These are phyloP conservation scores for Microascus cirrosus DNA, from an alignment of 2,329 filamentous ascomycete genomes.

Conservation along the genomic window DNA sequence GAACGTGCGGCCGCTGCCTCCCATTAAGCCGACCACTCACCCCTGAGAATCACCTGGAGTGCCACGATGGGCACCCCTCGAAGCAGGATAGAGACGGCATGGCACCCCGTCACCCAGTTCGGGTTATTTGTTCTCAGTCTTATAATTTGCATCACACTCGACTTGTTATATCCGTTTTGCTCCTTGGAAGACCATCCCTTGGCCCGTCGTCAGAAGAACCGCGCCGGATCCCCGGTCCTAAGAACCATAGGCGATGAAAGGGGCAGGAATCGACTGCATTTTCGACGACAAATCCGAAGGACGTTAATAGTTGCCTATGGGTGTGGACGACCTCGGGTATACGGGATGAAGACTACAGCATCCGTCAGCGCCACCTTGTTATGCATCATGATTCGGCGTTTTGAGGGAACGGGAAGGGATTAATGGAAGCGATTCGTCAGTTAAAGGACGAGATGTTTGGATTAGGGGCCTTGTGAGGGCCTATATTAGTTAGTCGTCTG, in stretches of 20 bases:
- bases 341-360: constrained; percentile 1
- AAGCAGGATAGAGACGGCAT: neutral
- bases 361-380: constrained; percentile 2
- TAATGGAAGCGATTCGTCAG: neutral
- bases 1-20: constrained; percentile 19
- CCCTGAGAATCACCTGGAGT: neutral
- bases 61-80: neutral
- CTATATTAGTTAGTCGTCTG: constrained; percentile 41
- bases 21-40: neutral
- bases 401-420: neutral
- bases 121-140: neutral
- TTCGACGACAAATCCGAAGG: no score
- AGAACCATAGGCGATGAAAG: neutral
- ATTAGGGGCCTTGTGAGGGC: constrained; percentile 9
- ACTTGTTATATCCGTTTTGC: neutral
- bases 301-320: no score
- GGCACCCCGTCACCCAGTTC: neutral
- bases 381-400: constrained; percentile 16
- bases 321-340: neutral
- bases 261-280: no score
- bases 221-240: neutral
- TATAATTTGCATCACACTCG: neutral
- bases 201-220: neutral
- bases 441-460: neutral
- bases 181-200: neutral